Conservation (phyloP, 495 filamentous ascomycete species). For the Cercophora scortea region DNA sequence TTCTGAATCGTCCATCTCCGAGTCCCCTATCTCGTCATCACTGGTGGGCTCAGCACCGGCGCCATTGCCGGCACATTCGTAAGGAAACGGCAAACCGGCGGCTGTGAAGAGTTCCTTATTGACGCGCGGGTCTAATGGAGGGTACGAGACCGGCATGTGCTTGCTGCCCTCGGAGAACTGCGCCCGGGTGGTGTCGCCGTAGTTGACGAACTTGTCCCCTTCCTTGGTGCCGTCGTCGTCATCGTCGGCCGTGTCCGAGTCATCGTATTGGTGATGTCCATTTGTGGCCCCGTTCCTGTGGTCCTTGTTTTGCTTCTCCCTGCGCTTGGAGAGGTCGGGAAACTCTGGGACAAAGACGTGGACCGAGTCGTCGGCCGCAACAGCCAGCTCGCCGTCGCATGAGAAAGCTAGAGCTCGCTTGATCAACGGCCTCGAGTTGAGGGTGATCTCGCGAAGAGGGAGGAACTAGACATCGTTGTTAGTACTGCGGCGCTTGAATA, state of each 20-base stretch:
- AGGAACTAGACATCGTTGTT: slow-evolving; percentile 4
- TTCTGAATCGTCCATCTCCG: slow-evolving; percentile 8
- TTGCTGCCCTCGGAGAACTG: slow-evolving; percentile 27
- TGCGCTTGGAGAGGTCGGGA: slow-evolving; percentile 15
- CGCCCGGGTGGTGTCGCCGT: slow-evolving; percentile 9
- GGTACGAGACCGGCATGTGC: slow-evolving; percentile 27
- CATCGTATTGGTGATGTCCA: slow-evolving; percentile 6
- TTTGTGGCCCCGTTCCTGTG: slow-evolving; percentile 11
- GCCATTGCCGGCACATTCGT: slow-evolving; percentile 4
- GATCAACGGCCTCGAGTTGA: slow-evolving; percentile 31
- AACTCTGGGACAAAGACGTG: slow-evolving; percentile 39
- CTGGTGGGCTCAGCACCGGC: slow-evolving; percentile 1
- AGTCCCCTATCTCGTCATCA: slow-evolving; percentile 8
- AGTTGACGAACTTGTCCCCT: slow-evolving; percentile 4
- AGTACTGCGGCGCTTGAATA: too few relatives aligned
- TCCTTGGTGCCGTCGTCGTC: not conserved
- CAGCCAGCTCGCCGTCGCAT: slow-evolving; percentile 39
- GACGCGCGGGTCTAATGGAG: slow-evolving; percentile 26
- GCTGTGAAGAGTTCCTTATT: slow-evolving; percentile 25
- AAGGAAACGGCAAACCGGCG: slow-evolving; percentile 16
- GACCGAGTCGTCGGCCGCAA: slow-evolving; percentile 41
- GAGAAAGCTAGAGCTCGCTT: slow-evolving; percentile 41
- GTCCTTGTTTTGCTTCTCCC: not conserved
- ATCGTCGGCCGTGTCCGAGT: slow-evolving; percentile 14
- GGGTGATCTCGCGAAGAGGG: slow-evolving; percentile 35